These are phyloP conservation scores for Arachis hypogaea DNA, from an alignment of 306 rosid genomes.

Conservation along the genomic window DNA sequence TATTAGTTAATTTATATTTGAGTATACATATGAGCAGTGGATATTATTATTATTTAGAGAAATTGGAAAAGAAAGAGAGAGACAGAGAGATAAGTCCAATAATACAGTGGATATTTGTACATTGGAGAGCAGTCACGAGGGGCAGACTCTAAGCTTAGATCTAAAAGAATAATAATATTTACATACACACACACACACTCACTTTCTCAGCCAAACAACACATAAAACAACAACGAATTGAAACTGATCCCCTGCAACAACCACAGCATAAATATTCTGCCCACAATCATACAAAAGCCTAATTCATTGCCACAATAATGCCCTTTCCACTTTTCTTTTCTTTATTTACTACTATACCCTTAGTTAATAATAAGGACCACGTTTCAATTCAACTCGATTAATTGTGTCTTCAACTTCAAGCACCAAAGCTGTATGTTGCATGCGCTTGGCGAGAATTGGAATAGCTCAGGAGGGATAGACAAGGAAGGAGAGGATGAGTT, in stretches of 20 bases:
- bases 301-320: constrained; percentile 48
- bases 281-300: constrained; percentile 60
- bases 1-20: too few species aligned
- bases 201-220: constrained; percentile 78
- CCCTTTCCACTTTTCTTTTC: too few species aligned
- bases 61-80: constrained; percentile 28
- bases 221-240: constrained; percentile 57
- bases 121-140: constrained; percentile 84
- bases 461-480: constrained; percentile 99
- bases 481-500: constrained; percentile 87
- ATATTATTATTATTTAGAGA: background rate
- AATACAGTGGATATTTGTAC: constrained; percentile 72
- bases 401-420: too few species aligned
- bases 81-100: constrained; percentile 52
- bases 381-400: background rate
- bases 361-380: constrained; percentile 39
- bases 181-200: constrained; percentile 35
- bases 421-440: background rate
- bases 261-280: constrained; percentile 66
- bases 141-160: constrained; percentile 53
- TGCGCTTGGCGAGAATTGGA: constrained; percentile 37
- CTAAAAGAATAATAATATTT: constrained; percentile 59
- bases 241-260: constrained; percentile 48
- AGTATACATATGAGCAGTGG: background rate
- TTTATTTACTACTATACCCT: too few species aligned